phyloP scores from a whole-genome alignment of 2,329 filamentous ascomycete species.

The Aspergillus eucalypticola region DNA sequence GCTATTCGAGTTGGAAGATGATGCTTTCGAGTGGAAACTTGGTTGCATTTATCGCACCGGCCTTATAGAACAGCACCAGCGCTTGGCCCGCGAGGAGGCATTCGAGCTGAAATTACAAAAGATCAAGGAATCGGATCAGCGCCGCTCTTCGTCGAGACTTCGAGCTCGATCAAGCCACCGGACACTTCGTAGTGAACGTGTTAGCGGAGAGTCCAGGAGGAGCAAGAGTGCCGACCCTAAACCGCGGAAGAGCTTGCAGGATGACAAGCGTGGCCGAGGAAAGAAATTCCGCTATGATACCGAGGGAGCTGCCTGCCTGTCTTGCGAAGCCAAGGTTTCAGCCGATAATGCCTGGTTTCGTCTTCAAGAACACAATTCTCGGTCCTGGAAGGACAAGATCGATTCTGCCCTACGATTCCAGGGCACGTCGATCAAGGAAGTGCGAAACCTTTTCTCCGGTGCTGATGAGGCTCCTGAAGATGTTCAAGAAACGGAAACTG shows the following conservation, averaged over 20 bases:
- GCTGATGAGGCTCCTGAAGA: constrained; percentile 79
- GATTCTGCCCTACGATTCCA: constrained; percentile 72
- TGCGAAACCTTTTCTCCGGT: constrained; percentile 79
- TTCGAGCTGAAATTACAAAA: constrained; percentile 86
- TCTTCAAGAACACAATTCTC: constrained; percentile 77
- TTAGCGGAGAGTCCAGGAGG: constrained; percentile 44
- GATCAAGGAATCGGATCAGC: constrained; percentile 67
- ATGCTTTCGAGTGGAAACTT: constrained; percentile 95
- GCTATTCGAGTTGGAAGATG: constrained; percentile 91
- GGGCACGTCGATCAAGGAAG: constrained; percentile 72
- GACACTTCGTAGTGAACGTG: constrained; percentile 44
- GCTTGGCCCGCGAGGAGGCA: constrained; percentile 84
- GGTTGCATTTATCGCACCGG: constrained; percentile 91
- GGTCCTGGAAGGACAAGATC: constrained; percentile 90
- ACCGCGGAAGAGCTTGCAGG: constrained; percentile 30
- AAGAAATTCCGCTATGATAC: constrained; percentile 69
- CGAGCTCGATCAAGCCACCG: constrained; percentile 55
- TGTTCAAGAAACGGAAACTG: constrained; percentile 76
- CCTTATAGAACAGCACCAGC: constrained; percentile 83
- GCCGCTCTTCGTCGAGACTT: constrained; percentile 52
- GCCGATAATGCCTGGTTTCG: constrained; percentile 74
- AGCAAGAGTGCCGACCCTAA: constrained; percentile 60
- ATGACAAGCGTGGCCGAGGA: constrained; percentile 38
- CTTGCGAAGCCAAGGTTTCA: constrained; percentile 69
- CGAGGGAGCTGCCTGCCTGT: constrained; percentile 72